phyloP scores from a whole-genome alignment of 2,329 filamentous ascomycete genomes.

The Fonsecaea pedrosoi region DNA sequence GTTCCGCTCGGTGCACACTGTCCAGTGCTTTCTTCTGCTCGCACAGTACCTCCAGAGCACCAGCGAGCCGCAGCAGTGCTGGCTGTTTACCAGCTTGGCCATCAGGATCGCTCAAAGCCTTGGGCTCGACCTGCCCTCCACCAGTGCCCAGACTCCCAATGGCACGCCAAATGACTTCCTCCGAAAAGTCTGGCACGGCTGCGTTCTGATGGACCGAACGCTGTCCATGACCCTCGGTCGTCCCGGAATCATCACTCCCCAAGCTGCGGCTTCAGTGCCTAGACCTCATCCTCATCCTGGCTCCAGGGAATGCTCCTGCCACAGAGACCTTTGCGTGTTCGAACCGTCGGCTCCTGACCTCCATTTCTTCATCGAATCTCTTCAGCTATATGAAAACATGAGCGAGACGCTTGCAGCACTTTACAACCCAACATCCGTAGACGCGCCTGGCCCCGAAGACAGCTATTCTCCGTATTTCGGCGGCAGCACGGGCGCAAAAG shows the following conservation, averaged over 20 bases:
- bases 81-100: conserved; percentile 57
- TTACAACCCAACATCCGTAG: conserved; percentile 14
- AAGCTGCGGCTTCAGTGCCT: conserved; percentile 26
- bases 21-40: conserved; percentile 58
- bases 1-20: conserved; percentile 51
- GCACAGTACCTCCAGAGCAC: conserved; percentile 60
- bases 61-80: conserved; percentile 56
- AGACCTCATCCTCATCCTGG: conserved; percentile 18
- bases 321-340: conserved; percentile 7
- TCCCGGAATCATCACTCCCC: conserved; percentile 25
- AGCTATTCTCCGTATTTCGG: conserved; percentile 22
- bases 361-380: conserved; percentile 30
- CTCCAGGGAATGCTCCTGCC: not conserved
- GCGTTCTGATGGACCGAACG: conserved; percentile 47
- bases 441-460: not conserved
- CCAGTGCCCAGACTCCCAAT: conserved; percentile 40
- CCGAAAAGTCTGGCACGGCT: conserved; percentile 46
- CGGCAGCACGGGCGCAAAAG: conserved; percentile 12
- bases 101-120: conserved; percentile 57
- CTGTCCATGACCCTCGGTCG: conserved; percentile 31
- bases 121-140: conserved; percentile 54
- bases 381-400: conserved; percentile 27
- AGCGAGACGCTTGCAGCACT: conserved; percentile 24
- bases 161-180: conserved; percentile 41
- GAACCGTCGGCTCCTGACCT: conserved; percentile 7